A percentile compares a stretch with the other conserved stretches of the same genome.
phyloP scores from a whole-genome alignment of 164 flowering plant genomes.

The Berberis vulgaris region DNA sequence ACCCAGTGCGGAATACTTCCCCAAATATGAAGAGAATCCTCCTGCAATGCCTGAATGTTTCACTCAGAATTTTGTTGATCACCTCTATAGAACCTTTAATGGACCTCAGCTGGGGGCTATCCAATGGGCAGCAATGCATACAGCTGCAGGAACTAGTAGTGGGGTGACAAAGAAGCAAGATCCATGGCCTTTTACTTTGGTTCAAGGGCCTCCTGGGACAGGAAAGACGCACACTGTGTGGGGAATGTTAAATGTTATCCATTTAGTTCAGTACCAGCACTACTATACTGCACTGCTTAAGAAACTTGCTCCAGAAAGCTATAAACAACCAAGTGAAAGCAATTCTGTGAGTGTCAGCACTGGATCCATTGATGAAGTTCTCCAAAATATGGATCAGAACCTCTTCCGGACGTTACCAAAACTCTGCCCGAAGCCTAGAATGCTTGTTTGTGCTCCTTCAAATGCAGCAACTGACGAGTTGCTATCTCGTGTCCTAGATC shows the following conservation, averaged over 20 bases:
- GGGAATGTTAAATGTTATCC: slow-evolving; percentile 99
- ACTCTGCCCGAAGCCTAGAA: slow-evolving; percentile 54
- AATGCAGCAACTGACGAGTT: slow-evolving; percentile 99
- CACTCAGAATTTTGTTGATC: slow-evolving; percentile 74
- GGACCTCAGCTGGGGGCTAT: slow-evolving; percentile 89
- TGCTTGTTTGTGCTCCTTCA: slow-evolving; percentile 98
- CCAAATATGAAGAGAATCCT: slow-evolving; percentile 82
- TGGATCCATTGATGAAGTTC: slow-evolving; percentile 92
- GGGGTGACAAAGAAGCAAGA: slow-evolving; percentile 73
- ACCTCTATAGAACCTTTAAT: slow-evolving; percentile 69
- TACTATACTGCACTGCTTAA: slow-evolving; percentile 83
- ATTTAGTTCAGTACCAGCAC: slow-evolving; percentile 51
- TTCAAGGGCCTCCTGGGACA: slow-evolving; percentile 99
- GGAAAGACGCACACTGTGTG: slow-evolving; percentile 98
- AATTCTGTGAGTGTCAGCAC: slow-evolving; percentile 38
- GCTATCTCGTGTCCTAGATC: slow-evolving; percentile 90
- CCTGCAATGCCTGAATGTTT: slow-evolving; percentile 98
- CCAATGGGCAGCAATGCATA: slow-evolving; percentile 98
- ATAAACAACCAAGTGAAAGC: slow-evolving; percentile 59
- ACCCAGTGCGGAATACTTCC: slow-evolving; percentile 88
- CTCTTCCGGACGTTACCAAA: slow-evolving; percentile 87
- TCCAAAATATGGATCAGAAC: slow-evolving; percentile 88
- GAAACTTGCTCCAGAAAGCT: slow-evolving; percentile 91
- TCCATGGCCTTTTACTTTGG: slow-evolving; percentile 97
- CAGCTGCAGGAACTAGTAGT: slow-evolving; percentile 88